Evolutionary conservation across 2,329 filamentous ascomycete species (phyloP).

Genomic region (Leptographium wingfieldii): DNA sequence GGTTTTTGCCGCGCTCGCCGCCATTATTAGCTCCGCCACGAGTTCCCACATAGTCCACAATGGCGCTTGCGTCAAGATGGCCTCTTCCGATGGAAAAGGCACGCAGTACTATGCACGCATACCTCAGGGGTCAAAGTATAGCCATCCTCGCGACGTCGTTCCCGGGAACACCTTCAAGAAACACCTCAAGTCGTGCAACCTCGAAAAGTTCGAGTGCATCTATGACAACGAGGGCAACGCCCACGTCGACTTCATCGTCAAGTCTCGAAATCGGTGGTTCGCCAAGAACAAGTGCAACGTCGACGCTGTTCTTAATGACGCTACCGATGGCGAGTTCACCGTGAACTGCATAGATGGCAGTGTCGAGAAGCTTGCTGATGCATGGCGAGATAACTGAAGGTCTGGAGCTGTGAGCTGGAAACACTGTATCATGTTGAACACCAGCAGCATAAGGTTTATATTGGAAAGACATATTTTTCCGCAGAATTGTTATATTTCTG

Average conservation of each 20-base stretch:
- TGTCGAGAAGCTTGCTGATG: background rate
- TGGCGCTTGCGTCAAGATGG: background rate
- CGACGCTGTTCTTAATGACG: background rate
- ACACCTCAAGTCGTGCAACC: background rate
- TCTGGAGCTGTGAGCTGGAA: background rate
- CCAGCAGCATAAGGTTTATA: no score
- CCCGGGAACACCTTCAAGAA: background rate
- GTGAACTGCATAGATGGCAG: background rate
- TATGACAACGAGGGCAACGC: constrained; percentile 2
- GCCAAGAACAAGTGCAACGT: background rate
- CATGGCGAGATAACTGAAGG: background rate
- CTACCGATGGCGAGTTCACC: background rate
- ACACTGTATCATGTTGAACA: no score
- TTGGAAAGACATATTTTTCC: no score
- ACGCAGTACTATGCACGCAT: background rate
- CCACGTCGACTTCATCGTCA: constrained; percentile 1
- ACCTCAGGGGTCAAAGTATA: background rate
- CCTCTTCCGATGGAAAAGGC: background rate
- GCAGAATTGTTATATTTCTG: no score
- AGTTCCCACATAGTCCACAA: background rate
- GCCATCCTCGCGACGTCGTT: background rate
- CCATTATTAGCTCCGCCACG: background rate
- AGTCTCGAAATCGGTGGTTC: background rate
- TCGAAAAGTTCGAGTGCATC: background rate
- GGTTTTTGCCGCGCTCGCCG: background rate